Percentiles rank a stretch among this genome's conserved stretches.
These are phyloP conservation scores for Aureobasidium leucospermi DNA, from an alignment of 2,329 filamentous ascomycete genomes.

Conservation along the genomic window DNA sequence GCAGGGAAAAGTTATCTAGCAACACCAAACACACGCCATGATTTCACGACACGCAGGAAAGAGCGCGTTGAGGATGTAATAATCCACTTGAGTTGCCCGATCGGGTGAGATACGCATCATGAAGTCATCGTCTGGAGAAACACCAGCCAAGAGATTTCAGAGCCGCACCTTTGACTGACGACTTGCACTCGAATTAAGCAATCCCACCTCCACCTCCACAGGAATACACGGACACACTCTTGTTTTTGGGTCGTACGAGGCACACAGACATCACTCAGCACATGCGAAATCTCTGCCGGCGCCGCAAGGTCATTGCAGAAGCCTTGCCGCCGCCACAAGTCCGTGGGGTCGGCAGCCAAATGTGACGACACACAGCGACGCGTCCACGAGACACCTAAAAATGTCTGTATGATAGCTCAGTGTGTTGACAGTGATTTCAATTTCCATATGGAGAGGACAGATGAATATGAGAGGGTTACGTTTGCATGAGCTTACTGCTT, in stretches of 20 bases:
- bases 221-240: constrained; percentile 2
- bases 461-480: too few relatives aligned
- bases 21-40: constrained; percentile 6
- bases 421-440: too few relatives aligned
- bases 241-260: background rate
- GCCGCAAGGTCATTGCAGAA: background rate
- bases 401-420: background rate
- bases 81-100: background rate
- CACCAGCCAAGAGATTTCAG: background rate
- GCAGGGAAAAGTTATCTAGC: background rate
- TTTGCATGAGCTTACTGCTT: too few relatives aligned
- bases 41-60: constrained; percentile 5
- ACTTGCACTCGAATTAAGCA: background rate
- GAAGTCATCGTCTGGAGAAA: constrained; percentile 1
- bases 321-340: background rate
- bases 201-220: background rate
- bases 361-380: background rate
- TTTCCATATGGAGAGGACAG: too few relatives aligned
- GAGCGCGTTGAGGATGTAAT: background rate
- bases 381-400: background rate
- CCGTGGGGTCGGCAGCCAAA: background rate
- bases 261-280: constrained; percentile 2
- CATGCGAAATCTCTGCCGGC: background rate
- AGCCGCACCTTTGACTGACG: constrained; percentile 2
- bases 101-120: background rate